Evolutionary conservation across 2,329 filamentous ascomycete species (phyloP).

Genomic region (Pezicula rhizophila): DNA sequence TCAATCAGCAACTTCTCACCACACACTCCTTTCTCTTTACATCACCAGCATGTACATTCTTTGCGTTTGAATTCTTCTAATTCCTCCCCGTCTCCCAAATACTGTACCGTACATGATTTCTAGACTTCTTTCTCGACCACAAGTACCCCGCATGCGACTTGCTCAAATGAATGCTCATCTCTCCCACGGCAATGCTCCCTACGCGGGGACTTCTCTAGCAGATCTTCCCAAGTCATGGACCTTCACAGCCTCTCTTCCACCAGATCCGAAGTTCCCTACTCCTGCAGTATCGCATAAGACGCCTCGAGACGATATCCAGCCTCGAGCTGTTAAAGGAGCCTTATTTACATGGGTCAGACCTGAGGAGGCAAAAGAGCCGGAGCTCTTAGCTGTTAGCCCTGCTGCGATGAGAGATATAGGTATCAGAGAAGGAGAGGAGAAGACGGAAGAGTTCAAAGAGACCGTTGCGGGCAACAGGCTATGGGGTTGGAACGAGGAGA

Average conservation of each 20-base stretch:
- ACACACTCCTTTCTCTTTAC: neutral
- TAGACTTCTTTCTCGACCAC: constrained; percentile 16
- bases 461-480: constrained; percentile 79
- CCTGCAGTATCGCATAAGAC: constrained; percentile 76
- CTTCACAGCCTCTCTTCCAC: constrained; percentile 61
- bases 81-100: neutral
- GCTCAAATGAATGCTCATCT: constrained; percentile 40
- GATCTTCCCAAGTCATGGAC: constrained; percentile 60
- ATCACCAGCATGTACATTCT: neutral
- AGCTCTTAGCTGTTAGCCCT: constrained; percentile 75
- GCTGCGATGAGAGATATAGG: constrained; percentile 78
- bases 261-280: constrained; percentile 74
- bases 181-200: constrained; percentile 18
- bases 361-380: constrained; percentile 62
- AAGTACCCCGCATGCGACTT: constrained; percentile 30
- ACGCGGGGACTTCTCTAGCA: constrained; percentile 32
- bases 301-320: constrained; percentile 68
- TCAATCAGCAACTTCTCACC: constrained; percentile 7
- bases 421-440: constrained; percentile 60
- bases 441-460: constrained; percentile 67
- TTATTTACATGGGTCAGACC: constrained; percentile 89
- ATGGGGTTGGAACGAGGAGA: constrained; percentile 68
- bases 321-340: constrained; percentile 78
- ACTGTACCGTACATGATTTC: constrained; percentile 22
- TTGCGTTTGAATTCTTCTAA: neutral